Evolutionary conservation across 371 early-diverging fungal species (phyloP), one percentile per base, ranked within the genome.

Genomic region (Dinochytrium kinnereticum): DNA sequence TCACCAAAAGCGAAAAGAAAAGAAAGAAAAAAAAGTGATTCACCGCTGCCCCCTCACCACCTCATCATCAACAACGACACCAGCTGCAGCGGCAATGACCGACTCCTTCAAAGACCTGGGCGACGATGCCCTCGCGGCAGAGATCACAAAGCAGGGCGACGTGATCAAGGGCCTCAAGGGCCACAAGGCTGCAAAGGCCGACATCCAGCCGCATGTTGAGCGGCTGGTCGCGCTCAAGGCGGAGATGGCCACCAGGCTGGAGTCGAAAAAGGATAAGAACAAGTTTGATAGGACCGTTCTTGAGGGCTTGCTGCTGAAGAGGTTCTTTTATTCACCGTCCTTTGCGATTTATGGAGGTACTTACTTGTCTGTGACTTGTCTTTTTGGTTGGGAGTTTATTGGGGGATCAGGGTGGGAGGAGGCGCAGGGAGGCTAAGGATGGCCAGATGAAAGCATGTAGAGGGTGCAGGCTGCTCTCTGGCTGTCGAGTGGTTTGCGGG

Each of bases 241-340:
- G 34, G 78, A 80, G 65, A 66, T 75, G 51, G 57, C 69, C 13
- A 55, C 72, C 34, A 64, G 73, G 50, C 73, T 74, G 24, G 65
- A 24, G 34, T 59, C 72, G 19, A 59, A 28, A 19, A 68, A 44
- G 38, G 73, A 21, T 19, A 64, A 51, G 51, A 17, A 50, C 3
- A 75, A 81, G 59, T 87, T 92, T 59, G 88, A 91, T 72, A 82
- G 92, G 34, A 61, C 83, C 15, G 82, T 79, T 1, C 78, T 92
- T 44, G 92, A 92, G 74, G 74, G 84, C 79, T 81, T 97, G 70
- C 87, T 97, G 61, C 81, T 87, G 71, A 93, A 94, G 86, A 91
- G 98, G 50, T 98, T 98, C 91, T 98, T 98, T 82, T 94, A 91
- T 69, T 95, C 96, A n/a, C 98, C 97, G 31, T 89, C 97, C 40